phyloP scores from a whole-genome alignment of 169 alveolate species.

The Pseudocohnilembus persalinus region DNA sequence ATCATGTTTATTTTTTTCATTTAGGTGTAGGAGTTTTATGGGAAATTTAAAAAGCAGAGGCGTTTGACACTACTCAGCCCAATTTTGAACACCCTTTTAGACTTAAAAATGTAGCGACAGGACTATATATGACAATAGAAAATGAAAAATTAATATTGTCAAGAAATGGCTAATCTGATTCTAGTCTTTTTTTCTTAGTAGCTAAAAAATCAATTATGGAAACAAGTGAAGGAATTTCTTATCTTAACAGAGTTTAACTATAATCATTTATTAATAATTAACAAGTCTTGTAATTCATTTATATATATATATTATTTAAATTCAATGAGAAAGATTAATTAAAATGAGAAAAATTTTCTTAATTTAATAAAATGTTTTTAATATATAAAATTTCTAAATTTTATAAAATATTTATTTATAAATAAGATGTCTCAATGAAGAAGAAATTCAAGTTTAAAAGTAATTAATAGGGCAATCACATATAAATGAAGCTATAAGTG shows the following conservation, averaged over 20 bases:
- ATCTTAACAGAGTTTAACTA: not conserved
- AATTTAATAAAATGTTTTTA: too few relatives aligned
- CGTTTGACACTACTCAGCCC: constrained; percentile 10
- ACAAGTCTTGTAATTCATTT: not conserved
- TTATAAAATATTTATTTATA: too few relatives aligned
- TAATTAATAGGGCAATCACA: not conserved
- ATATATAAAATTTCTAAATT: too few relatives aligned
- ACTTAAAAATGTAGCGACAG: constrained; percentile 44
- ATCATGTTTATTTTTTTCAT: too few relatives aligned
- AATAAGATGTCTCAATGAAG: not conserved
- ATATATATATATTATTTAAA: too few relatives aligned
- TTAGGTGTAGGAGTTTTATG: constrained; percentile 30
- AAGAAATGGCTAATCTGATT: constrained; percentile 21
- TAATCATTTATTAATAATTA: not conserved
- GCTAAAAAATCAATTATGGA: constrained; percentile 18
- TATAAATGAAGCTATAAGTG: not conserved
- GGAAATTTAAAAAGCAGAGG: constrained; percentile 27
- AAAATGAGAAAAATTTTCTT: too few relatives aligned
- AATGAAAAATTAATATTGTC: constrained; percentile 19
- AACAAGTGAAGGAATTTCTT: not conserved
- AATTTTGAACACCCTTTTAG: constrained; percentile 24
- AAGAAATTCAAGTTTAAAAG: not conserved
- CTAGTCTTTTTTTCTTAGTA: constrained; percentile 12
- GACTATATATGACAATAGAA: constrained; percentile 14
- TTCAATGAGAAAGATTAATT: too few relatives aligned